phyloP scores from a whole-genome alignment of 257 asterid species.

The Gentiana macrophylla region DNA sequence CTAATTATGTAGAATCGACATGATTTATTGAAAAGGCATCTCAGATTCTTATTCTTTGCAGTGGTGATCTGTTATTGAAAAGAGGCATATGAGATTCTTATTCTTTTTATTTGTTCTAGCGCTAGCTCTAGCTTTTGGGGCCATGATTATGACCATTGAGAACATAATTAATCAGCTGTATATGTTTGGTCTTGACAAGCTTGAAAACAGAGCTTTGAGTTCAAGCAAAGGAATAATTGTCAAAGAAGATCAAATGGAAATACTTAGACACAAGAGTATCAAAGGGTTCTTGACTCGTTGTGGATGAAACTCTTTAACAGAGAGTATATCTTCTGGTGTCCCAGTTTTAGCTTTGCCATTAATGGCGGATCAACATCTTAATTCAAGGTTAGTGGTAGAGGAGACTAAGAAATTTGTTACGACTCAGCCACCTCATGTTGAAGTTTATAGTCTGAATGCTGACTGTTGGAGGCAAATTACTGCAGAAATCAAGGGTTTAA shows the following conservation, averaged over 20 bases:
- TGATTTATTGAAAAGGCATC: too few species aligned
- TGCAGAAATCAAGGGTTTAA: constrained; percentile 5
- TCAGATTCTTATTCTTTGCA: too few species aligned
- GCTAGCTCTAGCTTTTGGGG: too few species aligned
- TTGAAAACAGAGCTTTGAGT: constrained; percentile 17
- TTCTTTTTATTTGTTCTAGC: too few species aligned
- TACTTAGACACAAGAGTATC: constrained; percentile 33
- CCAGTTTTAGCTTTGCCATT: constrained; percentile 60
- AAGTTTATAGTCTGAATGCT: constrained; percentile 11
- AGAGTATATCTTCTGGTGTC: constrained; percentile 40
- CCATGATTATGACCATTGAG: too few species aligned
- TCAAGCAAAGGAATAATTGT: constrained; percentile 34
- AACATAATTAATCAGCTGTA: too few species aligned
- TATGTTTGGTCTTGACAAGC: constrained; percentile 7
- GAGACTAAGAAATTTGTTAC: constrained; percentile 8
- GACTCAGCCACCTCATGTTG: constrained; percentile 3
- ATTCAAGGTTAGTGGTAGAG: constrained; percentile 47
- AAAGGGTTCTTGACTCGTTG: constrained; percentile 64
- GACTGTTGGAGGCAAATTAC: too few species aligned
- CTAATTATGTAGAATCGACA: too few species aligned
- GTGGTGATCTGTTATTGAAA: too few species aligned
- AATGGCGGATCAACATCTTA: constrained; percentile 69
- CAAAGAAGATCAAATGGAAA: constrained; percentile 35
- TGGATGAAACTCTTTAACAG: constrained; percentile 79
- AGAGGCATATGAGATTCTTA: too few species aligned